A percentile compares a stretch with the other conserved stretches of the same genome.
Conservation (phyloP, 2,329 filamentous ascomycete species). For the Byssothecium circinans region DNA sequence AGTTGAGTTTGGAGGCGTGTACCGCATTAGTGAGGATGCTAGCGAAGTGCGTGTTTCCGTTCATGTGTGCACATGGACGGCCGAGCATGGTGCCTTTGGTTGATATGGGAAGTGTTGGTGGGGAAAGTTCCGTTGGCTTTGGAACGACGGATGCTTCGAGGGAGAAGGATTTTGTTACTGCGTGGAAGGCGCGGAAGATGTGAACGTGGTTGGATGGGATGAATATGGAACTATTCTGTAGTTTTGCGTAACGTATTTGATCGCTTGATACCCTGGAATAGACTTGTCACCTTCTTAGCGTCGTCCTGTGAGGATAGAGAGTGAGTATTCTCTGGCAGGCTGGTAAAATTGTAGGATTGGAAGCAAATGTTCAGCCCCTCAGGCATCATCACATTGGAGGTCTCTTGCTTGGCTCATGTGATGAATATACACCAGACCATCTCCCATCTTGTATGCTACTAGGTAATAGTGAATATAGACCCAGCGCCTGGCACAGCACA, state of each 20-base stretch:
- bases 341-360: too few relatives aligned
- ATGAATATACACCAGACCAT: too few relatives aligned
- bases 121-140: not conserved
- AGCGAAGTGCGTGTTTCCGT: constrained; percentile 70
- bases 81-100: constrained; percentile 54
- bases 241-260: too few relatives aligned
- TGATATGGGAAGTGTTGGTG: constrained; percentile 18
- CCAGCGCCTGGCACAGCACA: not conserved
- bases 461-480: too few relatives aligned
- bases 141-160: not conserved
- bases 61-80: constrained; percentile 79
- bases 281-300: too few relatives aligned
- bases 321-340: too few relatives aligned
- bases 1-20: constrained; percentile 62
- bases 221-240: not conserved
- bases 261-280: too few relatives aligned
- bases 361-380: too few relatives aligned
- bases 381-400: too few relatives aligned
- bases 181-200: constrained; percentile 13
- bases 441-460: too few relatives aligned
- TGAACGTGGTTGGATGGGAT: not conserved
- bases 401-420: too few relatives aligned
- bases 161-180: constrained; percentile 2
- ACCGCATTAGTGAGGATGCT: constrained; percentile 58
- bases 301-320: too few relatives aligned